Conservation (phyloP, 805 yeast species). For the Teunomyces funiuensis region DNA sequence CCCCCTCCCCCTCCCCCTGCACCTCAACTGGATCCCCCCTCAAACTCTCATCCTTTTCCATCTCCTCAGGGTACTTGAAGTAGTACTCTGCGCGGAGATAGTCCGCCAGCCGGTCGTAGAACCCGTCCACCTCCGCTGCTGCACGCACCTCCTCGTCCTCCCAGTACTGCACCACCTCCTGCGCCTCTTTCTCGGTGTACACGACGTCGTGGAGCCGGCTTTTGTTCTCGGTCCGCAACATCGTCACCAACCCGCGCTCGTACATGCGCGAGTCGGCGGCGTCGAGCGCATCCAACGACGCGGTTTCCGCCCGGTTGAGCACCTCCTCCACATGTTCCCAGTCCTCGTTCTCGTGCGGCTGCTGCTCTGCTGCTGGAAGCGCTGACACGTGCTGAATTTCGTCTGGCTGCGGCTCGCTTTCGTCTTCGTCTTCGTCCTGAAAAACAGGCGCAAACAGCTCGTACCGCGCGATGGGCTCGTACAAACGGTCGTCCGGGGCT, state of each 20-base stretch:
- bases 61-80: neutral
- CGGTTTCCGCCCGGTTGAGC: slow-evolving; percentile 5
- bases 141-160: slow-evolving; percentile 1
- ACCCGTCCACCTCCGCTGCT: neutral
- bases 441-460: neutral
- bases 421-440: neutral
- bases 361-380: neutral
- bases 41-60: neutral
- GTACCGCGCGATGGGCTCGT: neutral
- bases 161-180: slow-evolving; percentile 12
- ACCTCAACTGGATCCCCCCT: slow-evolving; percentile 11
- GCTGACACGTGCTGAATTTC: slow-evolving; percentile 2
- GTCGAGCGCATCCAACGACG: slow-evolving; percentile 10
- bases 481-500: neutral
- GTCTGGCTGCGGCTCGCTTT: neutral
- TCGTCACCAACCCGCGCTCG: slow-evolving; percentile 13
- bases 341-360: slow-evolving; percentile 1
- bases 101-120: neutral
- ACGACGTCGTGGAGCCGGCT: slow-evolving; percentile 2
- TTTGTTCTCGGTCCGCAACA: slow-evolving; percentile 6
- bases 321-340: slow-evolving; percentile 2
- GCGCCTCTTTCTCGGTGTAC: slow-evolving; percentile 11
- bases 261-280: slow-evolving; percentile 11
- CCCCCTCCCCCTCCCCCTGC: slow-evolving; percentile 11
- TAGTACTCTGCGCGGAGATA: neutral